Evolutionary conservation across 176 grass and related monocot species (phyloP).

Genomic region (Hyparrhenia diplandra): DNA sequence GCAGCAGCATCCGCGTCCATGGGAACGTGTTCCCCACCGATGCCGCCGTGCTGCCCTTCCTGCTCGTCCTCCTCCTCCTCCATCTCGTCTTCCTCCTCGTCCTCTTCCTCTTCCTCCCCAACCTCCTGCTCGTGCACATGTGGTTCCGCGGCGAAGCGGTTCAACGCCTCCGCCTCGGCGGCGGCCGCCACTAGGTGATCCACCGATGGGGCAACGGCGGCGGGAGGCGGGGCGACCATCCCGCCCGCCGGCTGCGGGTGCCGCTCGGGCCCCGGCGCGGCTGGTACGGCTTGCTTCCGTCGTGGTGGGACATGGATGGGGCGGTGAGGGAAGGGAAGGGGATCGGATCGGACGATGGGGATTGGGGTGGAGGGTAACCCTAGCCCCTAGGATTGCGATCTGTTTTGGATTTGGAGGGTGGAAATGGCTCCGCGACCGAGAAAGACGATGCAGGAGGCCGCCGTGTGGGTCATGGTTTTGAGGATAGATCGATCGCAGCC

Average conservation of each 20-base stretch:
- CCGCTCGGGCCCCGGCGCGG: conserved; percentile 60
- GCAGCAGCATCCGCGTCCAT: conserved; percentile 69
- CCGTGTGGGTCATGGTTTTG: neutral
- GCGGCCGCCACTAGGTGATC: conserved; percentile 45
- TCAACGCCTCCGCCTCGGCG: conserved; percentile 68
- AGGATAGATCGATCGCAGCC: too few relatives aligned
- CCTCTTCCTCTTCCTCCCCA: conserved; percentile 14
- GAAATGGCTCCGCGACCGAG: neutral
- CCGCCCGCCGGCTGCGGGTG: conserved; percentile 25
- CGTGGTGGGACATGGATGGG: conserved; percentile 63
- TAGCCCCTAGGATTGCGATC: conserved; percentile 88
- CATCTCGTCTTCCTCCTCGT: conserved; percentile 19
- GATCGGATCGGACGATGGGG: conserved; percentile 53
- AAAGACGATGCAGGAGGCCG: neutral
- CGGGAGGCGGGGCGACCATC: conserved; percentile 6
- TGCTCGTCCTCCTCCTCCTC: conserved; percentile 28
- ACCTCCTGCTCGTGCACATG: neutral
- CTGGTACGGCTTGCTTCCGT: conserved; percentile 77
- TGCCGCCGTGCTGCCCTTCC: conserved; percentile 25
- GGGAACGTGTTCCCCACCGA: conserved; percentile 11
- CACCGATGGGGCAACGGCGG: conserved; percentile 1
- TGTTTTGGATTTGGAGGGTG: conserved; percentile 43
- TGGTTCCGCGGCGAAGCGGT: conserved; percentile 20
- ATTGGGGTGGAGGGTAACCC: conserved; percentile 35
- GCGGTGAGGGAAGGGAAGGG: conserved; percentile 20